A percentile compares a stretch with the other conserved stretches of the same genome.
Conservation (phyloP, 129 eudicot species). For the Ambrosia trifida region DNA sequence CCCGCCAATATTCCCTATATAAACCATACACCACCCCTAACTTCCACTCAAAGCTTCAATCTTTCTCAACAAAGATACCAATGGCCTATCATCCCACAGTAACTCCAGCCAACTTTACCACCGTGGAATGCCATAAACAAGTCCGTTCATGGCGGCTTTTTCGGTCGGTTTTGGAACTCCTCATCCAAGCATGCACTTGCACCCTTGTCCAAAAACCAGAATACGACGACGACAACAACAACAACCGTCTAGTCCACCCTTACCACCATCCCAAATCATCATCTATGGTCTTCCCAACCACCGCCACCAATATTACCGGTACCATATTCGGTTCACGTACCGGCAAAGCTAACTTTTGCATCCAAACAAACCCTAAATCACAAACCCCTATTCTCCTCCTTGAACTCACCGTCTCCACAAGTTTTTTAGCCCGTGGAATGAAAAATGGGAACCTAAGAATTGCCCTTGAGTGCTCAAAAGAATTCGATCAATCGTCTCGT, state of each 20-base stretch:
- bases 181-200: conserved; percentile 73
- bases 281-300: conserved; percentile 32
- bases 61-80: conserved; percentile 1
- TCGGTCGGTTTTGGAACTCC: conserved; percentile 60
- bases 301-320: conserved; percentile 52
- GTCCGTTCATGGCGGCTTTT: conserved; percentile 93
- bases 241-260: conserved; percentile 17
- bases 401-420: conserved; percentile 70
- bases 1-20: conserved; percentile 38
- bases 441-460: conserved; percentile 61
- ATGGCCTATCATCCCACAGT: conserved; percentile 47
- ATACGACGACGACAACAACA: conserved; percentile 2
- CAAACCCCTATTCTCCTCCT: conserved; percentile 58
- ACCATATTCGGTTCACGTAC: conserved; percentile 62
- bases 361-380: conserved; percentile 69
- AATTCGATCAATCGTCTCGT: neutral
- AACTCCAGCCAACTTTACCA: conserved; percentile 48
- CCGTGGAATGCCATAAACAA: conserved; percentile 87
- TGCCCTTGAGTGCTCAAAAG: conserved; percentile 42
- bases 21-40: conserved; percentile 33
- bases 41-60: conserved; percentile 27
- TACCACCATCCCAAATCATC: conserved; percentile 27
- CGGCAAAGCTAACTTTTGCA: conserved; percentile 68
- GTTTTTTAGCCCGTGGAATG: conserved; percentile 70
- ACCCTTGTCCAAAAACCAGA: conserved; percentile 41